Evolutionary conservation across 176 grass and related monocot genomes (phyloP).

Genomic region (sorghum (Sorghum bicolor)): Sorghum_bicolor_NCBIv3 NC_012871.2:61963501-61964000

Average conservation of each 20-base stretch:
- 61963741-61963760: too few relatives aligned
- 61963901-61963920: background rate
- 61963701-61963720: too few relatives aligned
- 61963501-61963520: background rate
- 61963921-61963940: too few relatives aligned
- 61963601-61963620: background rate
- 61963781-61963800: background rate
- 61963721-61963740: too few relatives aligned
- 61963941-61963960: background rate
- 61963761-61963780: background rate
- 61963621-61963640: background rate
- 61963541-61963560: background rate
- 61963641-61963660: background rate
- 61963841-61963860: background rate
- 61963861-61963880: background rate
- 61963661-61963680: background rate
- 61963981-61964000: background rate
- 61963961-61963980: background rate
- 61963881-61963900: background rate
- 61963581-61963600: background rate
- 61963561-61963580: background rate
- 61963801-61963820: background rate
- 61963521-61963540: background rate
- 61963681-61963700: background rate
- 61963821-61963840: background rate